A percentile compares a stretch with the other conserved stretches of the same genome.
phyloP scores from a whole-genome alignment of 108 stramenopile species.

The Pseudonitzschia delicatissima region DNA sequence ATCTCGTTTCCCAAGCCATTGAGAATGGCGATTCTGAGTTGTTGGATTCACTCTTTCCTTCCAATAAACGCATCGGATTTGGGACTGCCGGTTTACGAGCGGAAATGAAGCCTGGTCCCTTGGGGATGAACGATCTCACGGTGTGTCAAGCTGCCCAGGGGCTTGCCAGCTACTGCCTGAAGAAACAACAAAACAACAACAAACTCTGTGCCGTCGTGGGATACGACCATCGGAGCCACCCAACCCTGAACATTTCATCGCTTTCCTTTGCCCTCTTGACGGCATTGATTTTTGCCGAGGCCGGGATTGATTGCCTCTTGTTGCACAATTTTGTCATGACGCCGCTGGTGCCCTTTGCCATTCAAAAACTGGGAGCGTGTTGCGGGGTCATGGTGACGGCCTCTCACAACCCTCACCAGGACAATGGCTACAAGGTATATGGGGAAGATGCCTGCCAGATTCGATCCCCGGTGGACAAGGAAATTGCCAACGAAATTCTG shows the following conservation, averaged over 20 bases:
- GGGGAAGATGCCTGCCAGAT: slow-evolving; percentile 95
- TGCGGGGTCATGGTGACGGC: slow-evolving; percentile 98
- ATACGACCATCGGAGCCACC: slow-evolving; percentile 86
- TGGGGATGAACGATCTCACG: slow-evolving; percentile 92
- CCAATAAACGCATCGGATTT: slow-evolving; percentile 71
- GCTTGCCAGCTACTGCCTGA: slow-evolving; percentile 56
- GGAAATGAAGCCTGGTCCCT: slow-evolving; percentile 87
- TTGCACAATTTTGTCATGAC: slow-evolving; percentile 87
- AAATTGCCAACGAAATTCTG: slow-evolving; percentile 81
- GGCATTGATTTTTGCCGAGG: slow-evolving; percentile 75
- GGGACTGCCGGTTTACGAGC: slow-evolving; percentile 95
- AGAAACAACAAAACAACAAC: slow-evolving; percentile 13
- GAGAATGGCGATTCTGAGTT: slow-evolving; percentile 23
- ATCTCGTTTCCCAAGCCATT: slow-evolving; percentile 32
- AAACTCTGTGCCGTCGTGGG: slow-evolving; percentile 70
- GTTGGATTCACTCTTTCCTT: slow-evolving; percentile 41
- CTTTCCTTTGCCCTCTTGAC: slow-evolving; percentile 85
- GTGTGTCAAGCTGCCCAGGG: slow-evolving; percentile 92
- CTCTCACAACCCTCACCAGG: slow-evolving; percentile 96
- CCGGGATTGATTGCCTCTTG: slow-evolving; percentile 80
- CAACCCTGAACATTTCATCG: slow-evolving; percentile 67
- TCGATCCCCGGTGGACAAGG: slow-evolving; percentile 85
- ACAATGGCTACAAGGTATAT: slow-evolving; percentile 97
- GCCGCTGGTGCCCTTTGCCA: slow-evolving; percentile 85
- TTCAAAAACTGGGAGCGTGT: slow-evolving; percentile 40